A percentile compares a stretch with the other conserved stretches of the same genome.
Conservation (phyloP, 129 eudicot genomes). For the Artemisia tridentata region DNA sequence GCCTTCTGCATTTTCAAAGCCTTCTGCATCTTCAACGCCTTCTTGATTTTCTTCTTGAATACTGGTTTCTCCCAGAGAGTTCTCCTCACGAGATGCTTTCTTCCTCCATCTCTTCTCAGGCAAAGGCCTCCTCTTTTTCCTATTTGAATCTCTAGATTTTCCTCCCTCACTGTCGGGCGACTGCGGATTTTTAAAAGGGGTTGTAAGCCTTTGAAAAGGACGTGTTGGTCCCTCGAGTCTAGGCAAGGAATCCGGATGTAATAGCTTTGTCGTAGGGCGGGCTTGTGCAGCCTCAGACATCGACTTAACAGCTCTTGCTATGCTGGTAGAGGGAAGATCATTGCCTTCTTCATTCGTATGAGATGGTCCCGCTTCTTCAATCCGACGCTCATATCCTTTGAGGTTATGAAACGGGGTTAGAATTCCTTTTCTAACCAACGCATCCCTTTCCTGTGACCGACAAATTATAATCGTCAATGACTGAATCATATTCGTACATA, state of each 20-base stretch:
- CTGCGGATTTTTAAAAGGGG: constrained; percentile 55
- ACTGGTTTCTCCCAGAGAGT: constrained; percentile 46
- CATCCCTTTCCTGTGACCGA: constrained; percentile 84
- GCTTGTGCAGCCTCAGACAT: constrained; percentile 81
- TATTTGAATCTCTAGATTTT: constrained; percentile 34
- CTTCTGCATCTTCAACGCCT: constrained; percentile 37
- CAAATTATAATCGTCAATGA: constrained; percentile 11
- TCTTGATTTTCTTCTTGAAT: constrained; percentile 59
- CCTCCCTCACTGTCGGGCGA: constrained; percentile 41
- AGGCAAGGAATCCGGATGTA: constrained; percentile 70
- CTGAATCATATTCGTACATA: background rate
- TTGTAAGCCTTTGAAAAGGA: constrained; percentile 73
- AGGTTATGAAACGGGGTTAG: constrained; percentile 93
- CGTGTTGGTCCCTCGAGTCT: constrained; percentile 69
- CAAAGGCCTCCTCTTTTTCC: constrained; percentile 76
- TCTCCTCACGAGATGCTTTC: constrained; percentile 54
- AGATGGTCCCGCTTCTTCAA: constrained; percentile 65
- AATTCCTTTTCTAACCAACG: constrained; percentile 78
- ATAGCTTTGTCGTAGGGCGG: constrained; percentile 81
- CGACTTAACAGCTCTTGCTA: constrained; percentile 66
- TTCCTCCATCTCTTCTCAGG: constrained; percentile 83
- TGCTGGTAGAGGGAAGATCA: constrained; percentile 70
- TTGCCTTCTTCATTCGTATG: constrained; percentile 26
- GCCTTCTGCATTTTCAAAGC: constrained; percentile 39
- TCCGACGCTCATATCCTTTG: constrained; percentile 91